A percentile compares a stretch with the other conserved stretches of the same genome.
phyloP scores from a whole-genome alignment of 2,329 filamentous ascomycete species.

The Fusarium kyushuense region DNA sequence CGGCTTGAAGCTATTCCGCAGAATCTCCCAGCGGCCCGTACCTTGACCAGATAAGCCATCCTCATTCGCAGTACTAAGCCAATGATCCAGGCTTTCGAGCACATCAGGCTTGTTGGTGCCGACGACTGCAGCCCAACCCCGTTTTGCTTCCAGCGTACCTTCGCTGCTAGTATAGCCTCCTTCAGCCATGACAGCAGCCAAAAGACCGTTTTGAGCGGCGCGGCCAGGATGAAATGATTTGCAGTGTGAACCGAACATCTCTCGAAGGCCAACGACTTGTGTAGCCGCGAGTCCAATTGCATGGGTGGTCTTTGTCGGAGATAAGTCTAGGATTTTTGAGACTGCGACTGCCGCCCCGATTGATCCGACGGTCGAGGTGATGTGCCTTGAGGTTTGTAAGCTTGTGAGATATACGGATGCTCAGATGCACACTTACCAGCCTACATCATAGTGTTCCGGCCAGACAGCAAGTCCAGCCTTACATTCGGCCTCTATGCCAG shows the following conservation, averaged over 20 bases:
- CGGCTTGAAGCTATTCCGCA: constrained; percentile 11
- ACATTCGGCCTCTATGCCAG: constrained; percentile 7
- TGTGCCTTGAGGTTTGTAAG: neutral
- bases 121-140: constrained; percentile 1
- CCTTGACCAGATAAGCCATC: neutral
- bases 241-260: constrained; percentile 15
- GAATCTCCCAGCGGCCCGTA: neutral
- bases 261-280: constrained; percentile 1
- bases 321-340: neutral
- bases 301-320: neutral
- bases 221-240: constrained; percentile 5
- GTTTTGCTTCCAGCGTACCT: neutral
- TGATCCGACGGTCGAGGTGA: neutral
- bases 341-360: neutral
- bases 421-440: constrained; percentile 1
- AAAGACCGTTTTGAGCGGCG: neutral
- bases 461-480: constrained; percentile 5
- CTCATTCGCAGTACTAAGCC: neutral
- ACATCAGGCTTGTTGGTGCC: neutral
- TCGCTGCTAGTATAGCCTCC: constrained; percentile 8
- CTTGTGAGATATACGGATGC: neutral
- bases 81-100: neutral
- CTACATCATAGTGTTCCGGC: constrained; percentile 8
- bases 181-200: constrained; percentile 9
- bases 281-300: constrained; percentile 4